Evolutionary conservation across 805 yeast species (phyloP), one percentile per base, ranked within the genome.

Genomic region (Nakazawaea sp.): DNA sequence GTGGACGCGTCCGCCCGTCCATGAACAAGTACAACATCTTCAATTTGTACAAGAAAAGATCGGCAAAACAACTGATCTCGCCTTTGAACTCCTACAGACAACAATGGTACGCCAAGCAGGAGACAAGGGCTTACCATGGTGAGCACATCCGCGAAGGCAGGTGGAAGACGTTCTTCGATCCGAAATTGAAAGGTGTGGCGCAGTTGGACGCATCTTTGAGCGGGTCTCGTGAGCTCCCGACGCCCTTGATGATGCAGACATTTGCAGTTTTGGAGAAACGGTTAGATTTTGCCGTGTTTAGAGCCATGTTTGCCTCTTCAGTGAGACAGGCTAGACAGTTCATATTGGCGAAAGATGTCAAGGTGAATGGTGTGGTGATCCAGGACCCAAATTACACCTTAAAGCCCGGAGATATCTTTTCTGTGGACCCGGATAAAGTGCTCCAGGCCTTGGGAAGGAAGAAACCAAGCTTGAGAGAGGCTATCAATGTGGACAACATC

Each of bases 71-170:
- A 53, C 64, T 68, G 44, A 69, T 77, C 4, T 73, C 74, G 59
- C 40, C 40, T 11, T 19, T 37, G 18, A 76, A 95, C n/a, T 66
- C 86, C 42, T 92, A 70, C 62, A 95, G 86, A 61, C 95, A 90
- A 59, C 87, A 88, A 61, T 92, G 95, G 90, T 62, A 70, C 5
- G 81, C 96, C 35, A 90, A 92, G 59, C 81, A 78, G 55, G 96
- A 89, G 55, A 81, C 97, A 6, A 76, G 98, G 62, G 81, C 90
- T 1, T 90, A 90, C 58, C 98, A 90, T 57, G 98, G 98, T 49
- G 97, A 92, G 53, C 86, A 82, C 56, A 58, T 90, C 39, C 83
- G 90, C 1, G 98, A 92, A 57, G 65, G 75, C 15, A 76, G 89
- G 54, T 84, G 88, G 81, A 81, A 82, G 53, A 62, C 76, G 7